Base-by-base conservation (phyloP, 805 yeast species). In the Kuraishia borneana region DNA sequence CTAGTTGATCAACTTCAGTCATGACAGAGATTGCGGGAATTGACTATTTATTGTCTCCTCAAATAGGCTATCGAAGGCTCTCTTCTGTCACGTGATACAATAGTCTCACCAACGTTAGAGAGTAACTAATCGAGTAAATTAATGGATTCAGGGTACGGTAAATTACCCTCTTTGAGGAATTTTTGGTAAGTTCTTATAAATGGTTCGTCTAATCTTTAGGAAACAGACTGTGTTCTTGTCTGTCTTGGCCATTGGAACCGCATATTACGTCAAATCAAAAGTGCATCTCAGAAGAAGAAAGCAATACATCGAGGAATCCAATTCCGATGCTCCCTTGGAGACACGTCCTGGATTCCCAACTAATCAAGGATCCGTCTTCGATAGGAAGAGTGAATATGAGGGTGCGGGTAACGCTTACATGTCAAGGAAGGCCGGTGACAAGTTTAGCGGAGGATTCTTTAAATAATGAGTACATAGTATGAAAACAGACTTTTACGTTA, bases 401-500 rank as follows among this genome's bases (percentile, higher is more conserved):
- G 89, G 87, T 4, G 64, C 79, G 1, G 83, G 84, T 1, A 59
- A 60, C 36, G 69, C 83, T 32, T 76, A 76, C 36, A 51, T 40
- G 87, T 53, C 60, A 31, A 43, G 61, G 26, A 53, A 54, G 38
- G 48, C 48, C 29, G 63, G 63, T 23, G 62, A 58, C 41, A 56
- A 56, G 35, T 53, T 58, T 31, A 44, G 43, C 22, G 39, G 33
- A 10, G 14, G 18, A 22, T 46, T 51, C 42, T 42, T 39, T 21
- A 18, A 23, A 14, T 21, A 18, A 33, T 32, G 17, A 8, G 10
- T 6, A 21, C 26, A 19, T 21, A 13, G 23, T 9, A 13, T 16
- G 22, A 12, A 21, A 25, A 26, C 21, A 26, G 12, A 25, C n/a
- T 21, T 17, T 18, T 26, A 35, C 16, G 31, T 37, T 33, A 12